phyloP scores from a whole-genome alignment of 768 basidiomycete genomes.

The Phylloporus sp. region DNA sequence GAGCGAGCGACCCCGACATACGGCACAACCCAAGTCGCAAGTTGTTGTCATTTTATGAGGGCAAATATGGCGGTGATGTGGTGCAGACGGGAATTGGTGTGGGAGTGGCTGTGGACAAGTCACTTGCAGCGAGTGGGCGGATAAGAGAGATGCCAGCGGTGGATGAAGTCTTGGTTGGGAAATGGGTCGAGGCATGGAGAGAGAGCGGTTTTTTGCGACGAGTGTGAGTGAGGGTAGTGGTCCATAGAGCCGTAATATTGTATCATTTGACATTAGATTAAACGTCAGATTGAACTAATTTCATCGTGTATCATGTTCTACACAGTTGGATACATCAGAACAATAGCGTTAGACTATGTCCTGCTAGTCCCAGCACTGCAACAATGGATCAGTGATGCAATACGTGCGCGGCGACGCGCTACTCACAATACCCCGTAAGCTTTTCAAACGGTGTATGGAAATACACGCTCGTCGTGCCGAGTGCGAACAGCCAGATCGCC shows the following conservation, averaged over 20 bases:
- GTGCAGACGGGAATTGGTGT: neutral
- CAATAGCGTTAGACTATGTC: constrained; percentile 31
- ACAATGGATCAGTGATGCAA: constrained; percentile 2
- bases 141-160: constrained; percentile 14
- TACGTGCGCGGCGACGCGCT: neutral
- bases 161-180: constrained; percentile 32
- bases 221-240: neutral
- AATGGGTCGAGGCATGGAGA: constrained; percentile 43
- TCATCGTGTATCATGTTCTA: neutral
- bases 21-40: constrained; percentile 24
- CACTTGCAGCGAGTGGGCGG: constrained; percentile 15
- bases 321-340: constrained; percentile 3
- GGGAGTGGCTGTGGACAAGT: constrained; percentile 9
- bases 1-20: constrained; percentile 21
- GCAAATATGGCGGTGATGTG: constrained; percentile 20
- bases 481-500: constrained; percentile 67
- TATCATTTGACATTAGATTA: neutral
- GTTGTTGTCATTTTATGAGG: constrained; percentile 23
- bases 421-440: constrained; percentile 77
- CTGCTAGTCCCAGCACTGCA: constrained; percentile 38
- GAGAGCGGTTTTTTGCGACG: constrained; percentile 34
- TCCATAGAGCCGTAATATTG: neutral
- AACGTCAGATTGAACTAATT: neutral
- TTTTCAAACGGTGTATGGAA: constrained; percentile 92
- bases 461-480: constrained; percentile 79